phyloP scores from a whole-genome alignment of 192 early-diverging fungal genomes.

The Coemansia aciculifera region DNA sequence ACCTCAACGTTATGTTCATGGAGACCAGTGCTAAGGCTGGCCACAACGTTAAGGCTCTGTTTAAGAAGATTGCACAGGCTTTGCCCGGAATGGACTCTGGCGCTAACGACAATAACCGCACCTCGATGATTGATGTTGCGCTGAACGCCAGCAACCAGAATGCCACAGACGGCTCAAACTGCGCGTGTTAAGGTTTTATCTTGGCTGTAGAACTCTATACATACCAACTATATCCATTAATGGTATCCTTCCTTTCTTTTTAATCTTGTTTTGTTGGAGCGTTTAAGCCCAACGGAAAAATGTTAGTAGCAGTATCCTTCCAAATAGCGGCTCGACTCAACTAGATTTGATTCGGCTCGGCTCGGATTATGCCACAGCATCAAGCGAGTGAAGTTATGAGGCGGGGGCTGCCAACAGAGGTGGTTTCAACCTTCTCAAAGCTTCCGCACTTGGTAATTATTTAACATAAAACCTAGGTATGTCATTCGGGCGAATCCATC shows the following conservation, averaged over 20 bases:
- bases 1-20: slow-evolving; percentile 97
- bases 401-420: neutral
- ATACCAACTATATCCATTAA: no score
- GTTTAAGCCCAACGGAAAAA: no score
- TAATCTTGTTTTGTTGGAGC: no score
- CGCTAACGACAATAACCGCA: slow-evolving; percentile 56
- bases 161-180: slow-evolving; percentile 51
- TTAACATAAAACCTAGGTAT: slow-evolving; percentile 5
- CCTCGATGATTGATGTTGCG: slow-evolving; percentile 59
- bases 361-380: neutral
- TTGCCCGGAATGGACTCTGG: slow-evolving; percentile 77
- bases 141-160: slow-evolving; percentile 54
- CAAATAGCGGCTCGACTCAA: neutral
- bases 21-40: slow-evolving; percentile 99
- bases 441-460: slow-evolving; percentile 10
- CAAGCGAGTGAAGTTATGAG: neutral
- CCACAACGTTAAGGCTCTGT: slow-evolving; percentile 97
- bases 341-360: neutral
- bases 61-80: slow-evolving; percentile 91
- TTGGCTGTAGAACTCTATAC: no score
- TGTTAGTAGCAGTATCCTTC: no score
- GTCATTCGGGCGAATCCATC: slow-evolving; percentile 9
- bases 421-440: slow-evolving; percentile 5
- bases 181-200: slow-evolving; percentile 44
- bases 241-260: no score